A percentile compares a stretch with the other conserved stretches of the same genome.
Conservation (phyloP, 257 asterid species). For the Solanum sejunctum region DNA sequence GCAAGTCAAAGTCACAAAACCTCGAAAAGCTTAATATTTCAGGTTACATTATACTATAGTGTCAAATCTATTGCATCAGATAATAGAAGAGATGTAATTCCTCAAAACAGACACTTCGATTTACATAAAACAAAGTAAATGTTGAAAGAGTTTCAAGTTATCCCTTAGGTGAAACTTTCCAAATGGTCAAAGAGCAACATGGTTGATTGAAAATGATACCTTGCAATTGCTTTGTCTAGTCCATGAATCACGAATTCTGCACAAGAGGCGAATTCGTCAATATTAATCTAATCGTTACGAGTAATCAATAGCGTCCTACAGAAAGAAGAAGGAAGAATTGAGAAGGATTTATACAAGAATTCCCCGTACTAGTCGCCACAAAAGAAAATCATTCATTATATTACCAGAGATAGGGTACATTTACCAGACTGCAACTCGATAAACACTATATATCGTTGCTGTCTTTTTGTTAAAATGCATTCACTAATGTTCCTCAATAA, state of each 20-base stretch:
- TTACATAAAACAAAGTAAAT: not conserved
- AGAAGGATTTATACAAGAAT: not conserved
- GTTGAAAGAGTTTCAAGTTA: not conserved
- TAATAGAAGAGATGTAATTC: not conserved
- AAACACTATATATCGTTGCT: not conserved
- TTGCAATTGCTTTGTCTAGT: slow-evolving; percentile 73
- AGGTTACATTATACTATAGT: not conserved
- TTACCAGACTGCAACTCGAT: not conserved
- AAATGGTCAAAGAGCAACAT: not conserved
- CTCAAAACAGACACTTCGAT: not conserved
- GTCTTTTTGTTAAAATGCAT: not conserved
- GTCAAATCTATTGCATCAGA: not conserved
- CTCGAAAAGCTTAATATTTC: not conserved
- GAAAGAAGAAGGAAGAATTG: not conserved
- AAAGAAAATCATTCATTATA: not conserved
- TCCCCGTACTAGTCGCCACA: not conserved
- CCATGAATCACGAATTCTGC: slow-evolving; percentile 72
- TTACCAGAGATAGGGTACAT: not conserved
- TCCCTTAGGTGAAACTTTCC: not conserved
- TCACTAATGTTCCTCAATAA: not conserved
- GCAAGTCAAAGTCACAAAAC: not conserved
- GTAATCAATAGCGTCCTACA: not conserved
- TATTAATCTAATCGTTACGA: not conserved
- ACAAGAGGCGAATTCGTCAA: not conserved
- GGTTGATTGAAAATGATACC: slow-evolving; percentile 26